Evolutionary conservation across 164 flowering plant species (phyloP).

Genomic region (Sedum album): DNA sequence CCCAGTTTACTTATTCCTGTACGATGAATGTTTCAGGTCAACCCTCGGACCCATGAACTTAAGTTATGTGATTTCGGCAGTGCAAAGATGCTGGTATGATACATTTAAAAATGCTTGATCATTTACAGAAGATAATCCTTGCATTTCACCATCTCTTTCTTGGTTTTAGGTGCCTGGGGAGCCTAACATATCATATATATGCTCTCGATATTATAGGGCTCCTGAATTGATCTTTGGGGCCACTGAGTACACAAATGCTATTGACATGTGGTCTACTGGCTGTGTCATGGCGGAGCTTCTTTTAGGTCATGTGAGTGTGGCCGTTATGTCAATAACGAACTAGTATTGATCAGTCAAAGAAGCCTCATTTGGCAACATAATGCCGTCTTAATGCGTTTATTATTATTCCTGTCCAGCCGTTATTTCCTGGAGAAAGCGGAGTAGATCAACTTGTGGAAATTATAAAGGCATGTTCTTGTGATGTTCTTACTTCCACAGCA

Average conservation of each 20-base stretch:
- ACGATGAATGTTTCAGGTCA: conserved; percentile 40
- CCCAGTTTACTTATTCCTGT: not conserved
- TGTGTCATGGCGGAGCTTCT: conserved; percentile 96
- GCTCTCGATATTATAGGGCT: conserved; percentile 95
- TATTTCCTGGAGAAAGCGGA: conserved; percentile 91
- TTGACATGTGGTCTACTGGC: conserved; percentile 98
- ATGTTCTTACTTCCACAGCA: not conserved
- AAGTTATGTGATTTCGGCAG: conserved; percentile 99
- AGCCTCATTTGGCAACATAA: not conserved
- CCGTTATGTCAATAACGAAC: no score
- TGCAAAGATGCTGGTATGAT: conserved; percentile 92
- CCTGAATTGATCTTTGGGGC: conserved; percentile 98
- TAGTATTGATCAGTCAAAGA: not conserved
- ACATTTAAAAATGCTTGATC: not conserved
- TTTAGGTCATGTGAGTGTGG: conserved; percentile 64
- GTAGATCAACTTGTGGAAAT: conserved; percentile 90
- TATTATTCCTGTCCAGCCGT: conserved; percentile 42
- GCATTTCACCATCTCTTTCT: not conserved
- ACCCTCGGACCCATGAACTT: conserved; percentile 87
- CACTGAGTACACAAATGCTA: conserved; percentile 85
- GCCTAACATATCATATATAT: conserved; percentile 96
- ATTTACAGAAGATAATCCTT: not conserved
- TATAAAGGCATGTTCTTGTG: conserved; percentile 62
- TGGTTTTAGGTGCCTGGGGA: conserved; percentile 74
- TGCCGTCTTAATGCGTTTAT: conserved; percentile 10